phyloP scores from a whole-genome alignment of 192 early-diverging fungal species.

The Pecoramyces ruminantium region DNA sequence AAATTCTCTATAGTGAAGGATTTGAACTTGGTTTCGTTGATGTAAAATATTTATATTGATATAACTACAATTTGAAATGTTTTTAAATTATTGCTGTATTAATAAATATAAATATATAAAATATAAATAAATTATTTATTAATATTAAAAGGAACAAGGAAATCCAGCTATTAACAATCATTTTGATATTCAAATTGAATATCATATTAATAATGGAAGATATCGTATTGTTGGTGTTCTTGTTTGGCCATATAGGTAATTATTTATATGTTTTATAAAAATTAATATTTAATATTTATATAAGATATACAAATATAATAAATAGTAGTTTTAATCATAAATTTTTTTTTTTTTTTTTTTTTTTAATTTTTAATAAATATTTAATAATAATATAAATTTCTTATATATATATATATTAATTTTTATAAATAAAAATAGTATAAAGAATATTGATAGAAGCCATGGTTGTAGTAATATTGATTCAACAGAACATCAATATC shows the following conservation, averaged over 20 bases:
- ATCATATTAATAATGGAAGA: conserved; percentile 43
- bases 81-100: too few species aligned
- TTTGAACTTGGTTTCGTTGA: background rate
- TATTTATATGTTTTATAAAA: conserved; percentile 8
- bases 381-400: too few species aligned
- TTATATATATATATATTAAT: conserved; percentile 3
- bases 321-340: too few species aligned
- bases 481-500: background rate
- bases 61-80: too few species aligned
- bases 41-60: too few species aligned
- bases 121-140: too few species aligned
- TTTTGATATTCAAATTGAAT: conserved; percentile 68
- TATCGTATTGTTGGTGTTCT: conserved; percentile 77
- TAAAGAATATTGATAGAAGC: background rate
- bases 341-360: too few species aligned
- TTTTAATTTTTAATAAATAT: too few species aligned
- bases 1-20: background rate
- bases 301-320: too few species aligned
- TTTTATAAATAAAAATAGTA: background rate
- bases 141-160: background rate
- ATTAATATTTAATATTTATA: background rate
- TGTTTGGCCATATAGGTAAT: conserved; percentile 54
- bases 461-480: background rate
- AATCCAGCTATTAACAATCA: conserved; percentile 61
- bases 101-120: too few species aligned